These are phyloP conservation scores for Chiua sp. DNA, from an alignment of 1,284 basidiomycete genomes.

Conservation along the genomic window DNA sequence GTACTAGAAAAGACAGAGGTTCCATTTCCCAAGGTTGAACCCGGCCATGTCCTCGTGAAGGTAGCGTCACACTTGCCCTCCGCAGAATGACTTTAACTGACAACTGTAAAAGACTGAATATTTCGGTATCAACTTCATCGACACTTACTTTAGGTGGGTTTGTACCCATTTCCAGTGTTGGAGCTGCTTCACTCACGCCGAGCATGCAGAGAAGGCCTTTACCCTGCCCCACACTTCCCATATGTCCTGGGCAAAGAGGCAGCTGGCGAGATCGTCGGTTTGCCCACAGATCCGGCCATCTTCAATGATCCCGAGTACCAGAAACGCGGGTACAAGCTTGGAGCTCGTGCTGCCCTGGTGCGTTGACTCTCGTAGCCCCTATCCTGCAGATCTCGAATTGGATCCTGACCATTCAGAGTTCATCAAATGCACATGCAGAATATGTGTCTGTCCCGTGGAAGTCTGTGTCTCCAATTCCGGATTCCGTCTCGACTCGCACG, in stretches of 20 bases:
- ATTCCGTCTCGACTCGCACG: conserved; percentile 61
- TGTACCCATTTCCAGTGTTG: not conserved
- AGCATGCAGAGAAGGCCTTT: conserved; percentile 58
- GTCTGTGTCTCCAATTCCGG: conserved; percentile 65
- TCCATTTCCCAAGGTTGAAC: conserved; percentile 64
- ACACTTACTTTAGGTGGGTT: conserved; percentile 73
- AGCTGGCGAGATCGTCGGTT: conserved; percentile 73
- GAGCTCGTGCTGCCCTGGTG: conserved; percentile 69
- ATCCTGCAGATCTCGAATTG: not conserved
- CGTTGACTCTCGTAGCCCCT: conserved; percentile 26
- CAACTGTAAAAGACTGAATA: conserved; percentile 56
- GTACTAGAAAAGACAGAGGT: conserved; percentile 72
- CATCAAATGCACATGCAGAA: conserved; percentile 71
- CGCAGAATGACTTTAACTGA: conserved; percentile 18
- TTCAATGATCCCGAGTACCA: conserved; percentile 64
- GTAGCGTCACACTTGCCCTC: conserved; percentile 41
- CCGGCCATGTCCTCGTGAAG: conserved; percentile 82
- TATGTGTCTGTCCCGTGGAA: conserved; percentile 75
- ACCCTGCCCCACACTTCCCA: conserved; percentile 66
- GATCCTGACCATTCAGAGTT: conserved; percentile 46
- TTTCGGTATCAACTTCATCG: conserved; percentile 88
- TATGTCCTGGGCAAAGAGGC: conserved; percentile 81
- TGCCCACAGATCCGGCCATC: conserved; percentile 66
- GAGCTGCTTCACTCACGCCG: conserved; percentile 3
- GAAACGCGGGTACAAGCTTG: conserved; percentile 61